A percentile compares a stretch with the other conserved stretches of the same genome.
Evolutionary conservation across 192 early-diverging fungal genomes (phyloP).

Genomic region (Irineochytrium annulatum): DNA sequence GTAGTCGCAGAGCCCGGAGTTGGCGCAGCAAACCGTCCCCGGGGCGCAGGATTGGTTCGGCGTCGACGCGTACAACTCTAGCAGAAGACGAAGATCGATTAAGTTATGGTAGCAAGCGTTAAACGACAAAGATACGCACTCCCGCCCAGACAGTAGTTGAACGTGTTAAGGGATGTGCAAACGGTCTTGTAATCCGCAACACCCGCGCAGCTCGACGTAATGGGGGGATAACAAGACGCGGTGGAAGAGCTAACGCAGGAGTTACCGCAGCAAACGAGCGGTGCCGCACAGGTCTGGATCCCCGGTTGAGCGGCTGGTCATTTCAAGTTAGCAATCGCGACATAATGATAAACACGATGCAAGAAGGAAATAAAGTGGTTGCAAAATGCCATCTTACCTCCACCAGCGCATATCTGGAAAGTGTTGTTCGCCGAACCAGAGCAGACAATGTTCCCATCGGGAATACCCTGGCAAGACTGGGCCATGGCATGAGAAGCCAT

Average conservation of each 20-base stretch:
- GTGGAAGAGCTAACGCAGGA: neutral
- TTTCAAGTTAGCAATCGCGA: neutral
- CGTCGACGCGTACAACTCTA: neutral
- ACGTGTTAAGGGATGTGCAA: neutral
- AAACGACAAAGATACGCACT: neutral
- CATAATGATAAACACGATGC: neutral
- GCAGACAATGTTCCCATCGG: constrained; percentile 3
- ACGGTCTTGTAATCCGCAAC: constrained; percentile 5
- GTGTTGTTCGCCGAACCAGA: constrained; percentile 2
- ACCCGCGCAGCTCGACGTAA: neutral
- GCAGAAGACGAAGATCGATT: neutral
- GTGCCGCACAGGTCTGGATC: neutral
- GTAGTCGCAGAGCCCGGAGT: neutral
- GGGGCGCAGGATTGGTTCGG: neutral
- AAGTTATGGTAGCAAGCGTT: neutral
- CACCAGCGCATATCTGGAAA: neutral
- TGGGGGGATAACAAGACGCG: neutral
- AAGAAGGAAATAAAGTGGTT: too few species aligned
- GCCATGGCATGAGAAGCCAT: neutral
- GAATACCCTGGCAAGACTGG: neutral
- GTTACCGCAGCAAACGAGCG: constrained; percentile 3
- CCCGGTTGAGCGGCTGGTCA: neutral
- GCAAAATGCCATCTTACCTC: too few species aligned
- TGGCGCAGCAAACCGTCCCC: constrained; percentile 2
- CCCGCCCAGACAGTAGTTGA: neutral